Evolutionary conservation across 2,329 filamentous ascomycete genomes (phyloP), one percentile per base, ranked within the genome.

Genomic region (Botrytis elliptica): DNA sequence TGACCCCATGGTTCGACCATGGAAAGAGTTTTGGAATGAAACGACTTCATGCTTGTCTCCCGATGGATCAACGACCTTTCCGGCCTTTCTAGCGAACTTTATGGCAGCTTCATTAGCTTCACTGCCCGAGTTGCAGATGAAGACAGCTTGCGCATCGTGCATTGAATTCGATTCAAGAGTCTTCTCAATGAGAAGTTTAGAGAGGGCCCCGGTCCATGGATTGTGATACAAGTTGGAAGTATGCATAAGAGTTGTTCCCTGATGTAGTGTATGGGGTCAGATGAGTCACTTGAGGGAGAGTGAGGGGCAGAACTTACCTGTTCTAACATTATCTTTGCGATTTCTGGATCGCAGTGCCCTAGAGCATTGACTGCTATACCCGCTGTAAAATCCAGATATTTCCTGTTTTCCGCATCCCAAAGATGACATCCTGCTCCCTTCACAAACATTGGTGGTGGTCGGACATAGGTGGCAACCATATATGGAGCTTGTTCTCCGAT

Each of bases 101-200:
- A 99, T 92, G 52, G 95, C 96, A 1, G 95, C 96, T 85, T 99
- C 96, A 83, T 99, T 99, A 81, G 96, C 96, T 84, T 99, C 96
- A 75, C 93, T 93, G 74, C 96, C 96, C 6, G 95, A 98, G 85
- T 99, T 99, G 86, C 94, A 97, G 77, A 99, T 88, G 81, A 99
- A 99, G 3, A 93, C 94, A 73, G 93, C 89, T 33, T 88, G 86
- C 29, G 92, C 94, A 80, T 92, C 89, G 78, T 92, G 89, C 92
- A 98, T 97, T 77, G 88, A 92, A 59, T 94, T 94, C 0, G 92
- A 91, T 79, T 91, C 89, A 71, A 88, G 83, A 0, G 96, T 99
- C 83, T 92, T 91, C 79, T 95, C 88, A 49, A 99, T 89, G 38
- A 99, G 88, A 38, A 94, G 86, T 82, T 96, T 91, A 76, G 94